A percentile compares a stretch with the other conserved stretches of the same genome.
phyloP scores from a whole-genome alignment of 2,329 filamentous ascomycete genomes.

The Colletotrichum incanum region DNA sequence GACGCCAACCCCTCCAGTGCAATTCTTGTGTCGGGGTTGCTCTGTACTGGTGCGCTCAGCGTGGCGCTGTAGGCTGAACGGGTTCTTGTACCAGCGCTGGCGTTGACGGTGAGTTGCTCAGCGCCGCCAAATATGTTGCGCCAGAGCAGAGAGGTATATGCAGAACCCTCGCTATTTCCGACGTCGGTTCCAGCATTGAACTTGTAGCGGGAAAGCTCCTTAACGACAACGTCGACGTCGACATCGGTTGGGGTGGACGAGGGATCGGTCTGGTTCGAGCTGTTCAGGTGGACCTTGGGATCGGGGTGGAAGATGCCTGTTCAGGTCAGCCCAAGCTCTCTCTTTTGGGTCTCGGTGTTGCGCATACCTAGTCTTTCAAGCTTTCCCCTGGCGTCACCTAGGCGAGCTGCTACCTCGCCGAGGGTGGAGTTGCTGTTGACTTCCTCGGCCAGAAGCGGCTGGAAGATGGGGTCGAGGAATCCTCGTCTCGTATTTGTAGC shows the following conservation, averaged over 20 bases:
- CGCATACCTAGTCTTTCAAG: conserved; percentile 84
- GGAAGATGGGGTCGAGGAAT: conserved; percentile 87
- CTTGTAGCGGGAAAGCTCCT: conserved; percentile 86
- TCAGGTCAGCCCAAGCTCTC: conserved; percentile 46
- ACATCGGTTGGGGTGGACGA: conserved; percentile 83
- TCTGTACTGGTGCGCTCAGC: conserved; percentile 83
- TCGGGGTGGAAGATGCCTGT: conserved; percentile 89
- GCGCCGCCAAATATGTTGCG: conserved; percentile 96
- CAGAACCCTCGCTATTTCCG: conserved; percentile 93
- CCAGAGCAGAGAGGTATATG: conserved; percentile 88
- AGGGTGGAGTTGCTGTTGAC: conserved; percentile 81
- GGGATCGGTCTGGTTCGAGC: conserved; percentile 78
- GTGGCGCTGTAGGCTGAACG: conserved; percentile 91
- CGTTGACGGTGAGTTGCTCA: conserved; percentile 89
- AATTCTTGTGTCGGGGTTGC: conserved; percentile 85
- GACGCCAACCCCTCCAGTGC: conserved; percentile 87
- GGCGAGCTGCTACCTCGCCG: conserved; percentile 81
- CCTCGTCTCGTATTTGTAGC: conserved; percentile 85
- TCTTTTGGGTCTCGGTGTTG: background rate
- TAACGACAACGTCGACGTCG: conserved; percentile 86
- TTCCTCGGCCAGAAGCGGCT: conserved; percentile 81
- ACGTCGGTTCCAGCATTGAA: conserved; percentile 96
- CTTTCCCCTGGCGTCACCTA: conserved; percentile 80
- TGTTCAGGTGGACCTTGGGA: conserved; percentile 86
- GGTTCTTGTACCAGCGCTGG: conserved; percentile 90